These are phyloP conservation scores for Sphagnum magellanicum DNA, from an alignment of 228 moss, liverwort and hornwort genomes.

Conservation along the genomic window DNA sequence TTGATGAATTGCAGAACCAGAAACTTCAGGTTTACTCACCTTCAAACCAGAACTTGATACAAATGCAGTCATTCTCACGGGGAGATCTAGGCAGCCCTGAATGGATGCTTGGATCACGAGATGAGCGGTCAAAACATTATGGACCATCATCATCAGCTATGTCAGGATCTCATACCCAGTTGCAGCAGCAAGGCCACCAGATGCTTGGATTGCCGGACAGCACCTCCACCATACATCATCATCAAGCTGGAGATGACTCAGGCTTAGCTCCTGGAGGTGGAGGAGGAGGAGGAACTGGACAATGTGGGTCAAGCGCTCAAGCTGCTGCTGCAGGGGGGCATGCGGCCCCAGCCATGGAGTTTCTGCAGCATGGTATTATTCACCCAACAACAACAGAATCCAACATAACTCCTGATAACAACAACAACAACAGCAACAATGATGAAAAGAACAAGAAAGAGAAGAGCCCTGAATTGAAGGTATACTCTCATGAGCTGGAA, in stretches of 20 bases:
- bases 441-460: too few species aligned
- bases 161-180: too few species aligned
- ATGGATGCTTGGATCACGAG: constrained; percentile 27
- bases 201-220: constrained; percentile 60
- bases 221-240: constrained; percentile 21
- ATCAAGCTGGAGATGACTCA: too few species aligned
- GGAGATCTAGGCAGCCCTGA: constrained; percentile 59
- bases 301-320: constrained; percentile 11
- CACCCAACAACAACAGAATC: too few species aligned
- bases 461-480: too few species aligned
- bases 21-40: constrained; percentile 64
- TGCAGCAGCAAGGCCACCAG: constrained; percentile 62
- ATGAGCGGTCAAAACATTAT: constrained; percentile 38
- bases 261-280: too few species aligned
- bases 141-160: constrained; percentile 33
- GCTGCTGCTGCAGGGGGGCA: constrained; percentile 14
- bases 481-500: constrained; percentile 66
- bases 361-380: constrained; percentile 31
- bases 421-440: too few species aligned
- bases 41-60: constrained; percentile 57
- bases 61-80: constrained; percentile 39
- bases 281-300: too few species aligned
- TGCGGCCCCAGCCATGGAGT: constrained; percentile 27
- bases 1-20: constrained; percentile 24
- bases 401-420: too few species aligned